Conservation (phyloP, 306 rosid genomes). For the apple (Malus domestica) region ASM211411v1 NC_041800.1:29972733-29973232, state of each 20-base stretch:
- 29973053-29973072: background rate
- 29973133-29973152: background rate
- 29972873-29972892: slow-evolving; percentile 71
- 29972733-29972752: background rate
- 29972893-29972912: slow-evolving; percentile 91
- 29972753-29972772: background rate
- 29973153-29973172: slow-evolving; percentile 32
- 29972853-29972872: slow-evolving; percentile 77
- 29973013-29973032: background rate
- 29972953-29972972: background rate
- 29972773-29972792: background rate
- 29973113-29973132: background rate
- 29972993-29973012: background rate
- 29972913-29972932: slow-evolving; percentile 51
- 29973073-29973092: background rate
- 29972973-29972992: background rate
- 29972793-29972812: slow-evolving; percentile 5
- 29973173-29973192: slow-evolving; percentile 63
- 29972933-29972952: slow-evolving; percentile 5
- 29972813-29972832: slow-evolving; percentile 25
- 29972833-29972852: slow-evolving; percentile 73
- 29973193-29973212: slow-evolving; percentile 84
- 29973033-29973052: background rate
- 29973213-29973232: slow-evolving; percentile 69
- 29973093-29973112: background rate